These are phyloP conservation scores for Kazachstania taianensis DNA, from an alignment of 805 yeast species.

Conservation along the genomic window DNA sequence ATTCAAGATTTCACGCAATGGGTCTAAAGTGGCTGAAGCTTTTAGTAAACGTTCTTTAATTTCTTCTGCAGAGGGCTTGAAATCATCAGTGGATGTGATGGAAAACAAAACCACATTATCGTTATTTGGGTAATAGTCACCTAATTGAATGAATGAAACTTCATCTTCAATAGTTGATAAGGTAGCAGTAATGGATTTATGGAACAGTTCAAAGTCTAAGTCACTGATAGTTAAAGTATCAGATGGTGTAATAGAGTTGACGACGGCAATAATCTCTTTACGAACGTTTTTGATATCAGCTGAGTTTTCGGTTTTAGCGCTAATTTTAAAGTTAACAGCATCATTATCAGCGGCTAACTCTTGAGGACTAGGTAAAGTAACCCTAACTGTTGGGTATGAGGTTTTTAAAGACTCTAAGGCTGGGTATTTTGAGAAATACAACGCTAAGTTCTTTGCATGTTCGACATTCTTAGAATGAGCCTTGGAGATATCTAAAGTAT, in stretches of 20 bases:
- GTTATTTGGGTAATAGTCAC: slow-evolving; percentile 36
- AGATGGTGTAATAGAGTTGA: slow-evolving; percentile 63
- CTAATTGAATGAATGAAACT: slow-evolving; percentile 52
- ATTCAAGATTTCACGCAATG: slow-evolving; percentile 48
- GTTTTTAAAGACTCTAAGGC: slow-evolving; percentile 35
- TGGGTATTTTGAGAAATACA: slow-evolving; percentile 46
- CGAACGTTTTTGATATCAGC: slow-evolving; percentile 54
- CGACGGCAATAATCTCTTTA: slow-evolving; percentile 59
- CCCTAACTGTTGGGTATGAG: slow-evolving; percentile 34
- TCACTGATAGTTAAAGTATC: slow-evolving; percentile 50
- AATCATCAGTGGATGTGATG: slow-evolving; percentile 46
- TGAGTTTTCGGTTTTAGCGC: slow-evolving; percentile 38
- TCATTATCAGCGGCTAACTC: slow-evolving; percentile 36
- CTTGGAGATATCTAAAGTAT: slow-evolving; percentile 68
- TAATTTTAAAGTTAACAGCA: slow-evolving; percentile 45
- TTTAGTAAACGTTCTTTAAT: slow-evolving; percentile 42
- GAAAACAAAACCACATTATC: slow-evolving; percentile 48
- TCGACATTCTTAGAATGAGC: slow-evolving; percentile 74
- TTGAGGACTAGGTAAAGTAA: slow-evolving; percentile 38
- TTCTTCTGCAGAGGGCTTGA: slow-evolving; percentile 59
- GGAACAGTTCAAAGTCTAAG: slow-evolving; percentile 41
- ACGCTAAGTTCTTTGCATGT: slow-evolving; percentile 70
- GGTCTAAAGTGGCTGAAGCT: slow-evolving; percentile 45
- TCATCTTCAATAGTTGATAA: slow-evolving; percentile 27
- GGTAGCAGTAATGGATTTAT: slow-evolving; percentile 20